Conservation (phyloP, 805 yeast genomes). For the Ogataea pignaliae region DNA sequence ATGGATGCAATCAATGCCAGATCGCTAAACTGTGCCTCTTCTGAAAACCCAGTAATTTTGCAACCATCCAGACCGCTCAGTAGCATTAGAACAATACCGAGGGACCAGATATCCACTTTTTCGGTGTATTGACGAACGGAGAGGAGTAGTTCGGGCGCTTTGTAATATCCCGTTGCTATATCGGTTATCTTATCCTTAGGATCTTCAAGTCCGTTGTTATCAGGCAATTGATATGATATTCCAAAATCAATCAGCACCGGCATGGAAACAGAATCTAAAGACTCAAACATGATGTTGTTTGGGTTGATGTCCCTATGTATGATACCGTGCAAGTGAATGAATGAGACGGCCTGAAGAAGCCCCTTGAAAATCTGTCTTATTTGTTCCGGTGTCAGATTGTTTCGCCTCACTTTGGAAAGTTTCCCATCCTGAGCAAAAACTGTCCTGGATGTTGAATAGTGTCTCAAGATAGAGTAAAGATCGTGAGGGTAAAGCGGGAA, state of each 20-base stretch:
- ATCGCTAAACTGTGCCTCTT: slow-evolving; percentile 46
- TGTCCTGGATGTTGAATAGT: slow-evolving; percentile 29
- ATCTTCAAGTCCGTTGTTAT: slow-evolving; percentile 70
- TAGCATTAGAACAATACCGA: slow-evolving; percentile 58
- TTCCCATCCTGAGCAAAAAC: slow-evolving; percentile 15
- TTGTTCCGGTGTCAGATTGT: slow-evolving; percentile 13
- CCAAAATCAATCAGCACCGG: slow-evolving; percentile 42
- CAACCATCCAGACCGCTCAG: slow-evolving; percentile 38
- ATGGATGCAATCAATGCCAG: slow-evolving; percentile 52
- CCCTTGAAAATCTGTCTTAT: slow-evolving; percentile 32
- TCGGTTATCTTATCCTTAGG: slow-evolving; percentile 41
- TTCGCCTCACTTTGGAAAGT: slow-evolving; percentile 2
- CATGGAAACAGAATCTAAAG: slow-evolving; percentile 9
- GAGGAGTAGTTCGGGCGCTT: slow-evolving; percentile 70
- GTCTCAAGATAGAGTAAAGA: slow-evolving; percentile 32
- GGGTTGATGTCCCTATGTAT: slow-evolving; percentile 77
- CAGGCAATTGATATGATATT: slow-evolving; percentile 32
- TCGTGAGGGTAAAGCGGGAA: slow-evolving; percentile 37
- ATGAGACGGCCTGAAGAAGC: slow-evolving; percentile 45
- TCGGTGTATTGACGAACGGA: slow-evolving; percentile 50
- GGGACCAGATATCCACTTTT: slow-evolving; percentile 68
- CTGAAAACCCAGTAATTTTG: slow-evolving; percentile 31
- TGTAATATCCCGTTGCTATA: slow-evolving; percentile 62
- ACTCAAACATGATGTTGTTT: slow-evolving; percentile 45
- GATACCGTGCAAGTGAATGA: slow-evolving; percentile 63